Evolutionary conservation across 2,329 filamentous ascomycete genomes (phyloP), one percentile per base, ranked within the genome.

Genomic region (Drechslerella coelobrocha): DNA sequence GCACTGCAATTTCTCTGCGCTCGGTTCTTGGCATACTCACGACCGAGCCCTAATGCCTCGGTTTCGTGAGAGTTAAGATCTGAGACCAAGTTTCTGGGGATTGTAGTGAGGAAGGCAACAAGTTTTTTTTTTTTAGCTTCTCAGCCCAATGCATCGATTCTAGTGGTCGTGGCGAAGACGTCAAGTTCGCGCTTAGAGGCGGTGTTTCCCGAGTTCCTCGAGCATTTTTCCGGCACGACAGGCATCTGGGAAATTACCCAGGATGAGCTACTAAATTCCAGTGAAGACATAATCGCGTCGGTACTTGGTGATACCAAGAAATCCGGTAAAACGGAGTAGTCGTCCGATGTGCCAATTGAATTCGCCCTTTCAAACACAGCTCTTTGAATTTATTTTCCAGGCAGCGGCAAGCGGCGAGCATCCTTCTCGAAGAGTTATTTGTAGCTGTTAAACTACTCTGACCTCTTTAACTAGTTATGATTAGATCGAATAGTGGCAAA

Each of bases 181-280:
- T 10, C 23, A n/a, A 31, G 3, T 23, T 5, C 48, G 62, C 62
- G 55, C 50, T 34, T 41, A 23, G 10, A 23, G 41, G 39, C 19
- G 47, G 47, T 47, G 47, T 26, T 54, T 68, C 39, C 61, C 52
- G n/a, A 21, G 41, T 31, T 31, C 41, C 21, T 39, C 27, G n/a
- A 55, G 62, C 55, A 68, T 68, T 68, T 68, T 68, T 68, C 62
- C 62, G 62, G 62, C 55, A 41, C 9, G 43, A 60, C 62, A 68
- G 27, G 55, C 62, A 61, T 61, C 41, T 17, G 34, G 61, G 43
- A 57, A 56, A n/a, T n/a, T n/a, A n/a, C n/a, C n/a, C n/a, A n/a
- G n/a, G n/a, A n/a, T n/a, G n/a, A n/a, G n/a, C n/a, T n/a, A n/a
- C n/a, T n/a, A n/a, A n/a, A n/a, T n/a, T n/a, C n/a, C n/a, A n/a